Base-by-base conservation (phyloP, 164 flowering plant genomes). In the Brasenia schreberi region DNA sequence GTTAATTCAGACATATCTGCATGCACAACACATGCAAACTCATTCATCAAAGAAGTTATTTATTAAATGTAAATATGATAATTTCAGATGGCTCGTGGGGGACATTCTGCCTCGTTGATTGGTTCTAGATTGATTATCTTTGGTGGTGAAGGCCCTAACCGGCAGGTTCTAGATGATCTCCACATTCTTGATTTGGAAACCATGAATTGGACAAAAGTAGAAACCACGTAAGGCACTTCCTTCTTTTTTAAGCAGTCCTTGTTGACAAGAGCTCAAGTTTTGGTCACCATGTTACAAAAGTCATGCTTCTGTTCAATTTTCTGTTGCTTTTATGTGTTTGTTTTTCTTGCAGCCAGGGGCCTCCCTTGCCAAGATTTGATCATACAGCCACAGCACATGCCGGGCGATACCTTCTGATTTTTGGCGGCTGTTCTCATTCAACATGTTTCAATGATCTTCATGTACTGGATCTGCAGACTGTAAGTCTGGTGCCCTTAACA, bases 361-460 rank as follows among this genome's bases (percentile, higher is more conserved):
- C 96, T 73, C 99, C 99, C 71, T 87, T 97, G 70, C 99, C 99
- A 65, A 90, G 99, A 73, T 90, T 96, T 76, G 99, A 87, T 77
- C 99, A 95, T 83, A 84, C 92, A 78, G 96, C 99, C 74, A 96
- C 99, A 52, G 96, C 87, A 49, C 97, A 95, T 86, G 98, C 93
- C 5, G 95, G 87, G 74, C 87, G 95, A 10, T 95, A 90, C 78
- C 98, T 95, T 81, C 88, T 95, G 66, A 95, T 95, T 39, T 95
- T 95, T 80, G 97, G 99, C 68, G 99, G 99, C 45, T 97, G 98
- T 70, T 92, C 99, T 74, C 98, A 92, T 84, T 90, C 99, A 43
- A 78, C 96, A 73, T 95, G 99, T 77, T 92, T 87, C 79, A 90
- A 87, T 84, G 99, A 95, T 81, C 82, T 95, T 66, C 99, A 95